Percentiles rank a stretch among this genome's conserved stretches.
phyloP scores from a whole-genome alignment of 2,329 filamentous ascomycete species.

The Penicillium griseofulvum region DNA sequence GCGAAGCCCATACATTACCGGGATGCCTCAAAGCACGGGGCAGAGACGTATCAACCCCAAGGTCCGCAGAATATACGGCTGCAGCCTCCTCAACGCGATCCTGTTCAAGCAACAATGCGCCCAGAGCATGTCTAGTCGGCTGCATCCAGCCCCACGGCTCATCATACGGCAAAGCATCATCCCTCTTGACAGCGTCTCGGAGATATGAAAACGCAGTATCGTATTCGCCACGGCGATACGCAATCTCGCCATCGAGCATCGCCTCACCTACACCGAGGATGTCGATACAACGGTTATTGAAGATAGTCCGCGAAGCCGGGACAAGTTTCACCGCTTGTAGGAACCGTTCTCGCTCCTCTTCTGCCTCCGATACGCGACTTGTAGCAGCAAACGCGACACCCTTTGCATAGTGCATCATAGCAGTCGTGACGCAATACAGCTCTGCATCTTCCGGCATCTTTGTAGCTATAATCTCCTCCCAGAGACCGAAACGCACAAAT shows the following conservation, averaged over 20 bases:
- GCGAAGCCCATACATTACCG: slow-evolving; percentile 72
- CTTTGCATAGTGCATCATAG: slow-evolving; percentile 66
- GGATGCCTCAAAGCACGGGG: slow-evolving; percentile 66
- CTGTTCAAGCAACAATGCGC: slow-evolving; percentile 67
- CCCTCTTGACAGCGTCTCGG: slow-evolving; percentile 56
- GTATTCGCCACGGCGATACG: slow-evolving; percentile 62
- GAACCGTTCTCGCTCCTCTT: slow-evolving; percentile 53
- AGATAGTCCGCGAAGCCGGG: slow-evolving; percentile 61
- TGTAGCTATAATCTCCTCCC: slow-evolving; percentile 65
- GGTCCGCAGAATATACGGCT: slow-evolving; percentile 59
- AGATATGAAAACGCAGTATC: slow-evolving; percentile 61
- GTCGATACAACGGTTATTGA: slow-evolving; percentile 64
- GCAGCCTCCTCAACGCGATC: slow-evolving; percentile 55
- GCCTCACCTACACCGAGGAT: slow-evolving; percentile 60
- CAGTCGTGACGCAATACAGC: slow-evolving; percentile 68
- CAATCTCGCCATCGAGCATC: slow-evolving; percentile 72
- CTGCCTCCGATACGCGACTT: slow-evolving; percentile 54
- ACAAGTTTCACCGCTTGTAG: slow-evolving; percentile 52
- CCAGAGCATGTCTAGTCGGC: slow-evolving; percentile 67
- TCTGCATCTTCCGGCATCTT: slow-evolving; percentile 55
- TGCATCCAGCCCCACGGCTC: slow-evolving; percentile 83
- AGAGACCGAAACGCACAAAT: slow-evolving; percentile 69
- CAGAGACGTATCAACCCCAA: slow-evolving; percentile 58
- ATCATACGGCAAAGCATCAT: slow-evolving; percentile 66
- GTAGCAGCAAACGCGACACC: slow-evolving; percentile 65